phyloP scores from a whole-genome alignment of 331 rosid species.

The Pyracantha coccinea region DNA sequence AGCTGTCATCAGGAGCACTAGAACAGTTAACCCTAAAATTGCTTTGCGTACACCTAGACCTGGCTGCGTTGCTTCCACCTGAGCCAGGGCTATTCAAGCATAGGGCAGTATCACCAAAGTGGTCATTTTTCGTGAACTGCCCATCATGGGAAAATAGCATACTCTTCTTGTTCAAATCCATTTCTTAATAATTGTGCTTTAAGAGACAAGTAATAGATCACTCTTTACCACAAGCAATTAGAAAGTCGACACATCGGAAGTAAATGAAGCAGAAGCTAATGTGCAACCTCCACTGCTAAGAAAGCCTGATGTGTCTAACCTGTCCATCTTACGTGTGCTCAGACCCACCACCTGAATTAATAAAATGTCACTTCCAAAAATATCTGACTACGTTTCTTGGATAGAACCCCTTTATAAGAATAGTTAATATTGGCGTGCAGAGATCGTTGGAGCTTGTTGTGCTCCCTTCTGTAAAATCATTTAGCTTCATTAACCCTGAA shows the following conservation, averaged over 20 bases:
- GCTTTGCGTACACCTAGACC: conserved; percentile 31
- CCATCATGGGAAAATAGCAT: conserved; percentile 44
- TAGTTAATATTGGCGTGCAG: conserved; percentile 27
- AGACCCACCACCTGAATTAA: conserved; percentile 5
- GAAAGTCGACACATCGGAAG: conserved; percentile 21
- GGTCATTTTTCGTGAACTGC: conserved; percentile 41
- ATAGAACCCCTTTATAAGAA: conserved; percentile 70
- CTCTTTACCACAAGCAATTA: conserved; percentile 25
- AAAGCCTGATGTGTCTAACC: conserved; percentile 88
- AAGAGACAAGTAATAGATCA: conserved; percentile 33
- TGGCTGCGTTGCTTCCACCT: conserved; percentile 41
- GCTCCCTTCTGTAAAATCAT: conserved; percentile 63
- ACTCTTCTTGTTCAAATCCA: conserved; percentile 75
- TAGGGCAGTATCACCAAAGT: conserved; percentile 63
- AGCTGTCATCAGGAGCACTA: conserved; percentile 64
- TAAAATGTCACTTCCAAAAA: conserved; percentile 19
- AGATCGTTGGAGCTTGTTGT: conserved; percentile 58
- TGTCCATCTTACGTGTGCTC: conserved; percentile 42
- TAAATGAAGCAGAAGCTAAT: conserved; percentile 19
- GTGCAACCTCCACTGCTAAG: conserved; percentile 62
- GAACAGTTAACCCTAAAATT: conserved; percentile 37
- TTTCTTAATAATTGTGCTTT: conserved; percentile 34
- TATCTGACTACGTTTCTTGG: conserved; percentile 91
- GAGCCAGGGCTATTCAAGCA: conserved; percentile 59
- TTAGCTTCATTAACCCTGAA: conserved; percentile 80